Evolutionary conservation across 2,329 filamentous ascomycete genomes (phyloP).

Genomic region (Akanthomyces muscarius): DNA sequence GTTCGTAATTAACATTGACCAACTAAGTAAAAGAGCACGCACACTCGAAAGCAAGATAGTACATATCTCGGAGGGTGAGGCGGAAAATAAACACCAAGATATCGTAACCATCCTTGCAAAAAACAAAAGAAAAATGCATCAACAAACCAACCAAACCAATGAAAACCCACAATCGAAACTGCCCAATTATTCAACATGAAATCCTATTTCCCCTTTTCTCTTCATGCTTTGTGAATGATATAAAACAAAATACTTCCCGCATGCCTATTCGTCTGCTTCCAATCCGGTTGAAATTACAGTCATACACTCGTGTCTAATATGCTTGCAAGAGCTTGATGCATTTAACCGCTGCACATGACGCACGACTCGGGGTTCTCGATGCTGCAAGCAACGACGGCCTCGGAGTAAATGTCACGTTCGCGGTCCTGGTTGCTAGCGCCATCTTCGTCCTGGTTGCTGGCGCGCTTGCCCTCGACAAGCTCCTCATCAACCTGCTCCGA

Average conservation of each 20-base stretch:
- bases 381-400: conserved; percentile 88
- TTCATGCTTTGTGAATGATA: conserved; percentile 6
- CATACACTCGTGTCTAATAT: conserved; percentile 23
- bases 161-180: conserved; percentile 4
- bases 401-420: conserved; percentile 91
- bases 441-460: conserved; percentile 70
- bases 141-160: conserved; percentile 1
- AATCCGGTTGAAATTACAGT: conserved; percentile 24
- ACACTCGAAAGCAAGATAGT: not conserved
- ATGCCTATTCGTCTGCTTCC: conserved; percentile 19
- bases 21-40: not conserved
- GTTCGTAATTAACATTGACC: conserved; percentile 1
- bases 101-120: not conserved
- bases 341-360: conserved; percentile 93
- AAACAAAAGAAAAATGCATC: not conserved
- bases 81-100: conserved; percentile 7
- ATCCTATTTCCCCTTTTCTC: not conserved
- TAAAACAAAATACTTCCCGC: conserved; percentile 23
- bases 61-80: not conserved
- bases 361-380: conserved; percentile 96
- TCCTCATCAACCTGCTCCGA: conserved; percentile 58
- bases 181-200: conserved; percentile 3
- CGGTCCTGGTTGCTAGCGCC: conserved; percentile 69
- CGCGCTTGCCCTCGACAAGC: conserved; percentile 56
- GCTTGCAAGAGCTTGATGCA: not conserved